Percentiles rank a stretch among this genome's conserved stretches.
Conservation (phyloP, 2,329 filamentous ascomycete species). For the Phaeosphaeriaceae sp. region DNA sequence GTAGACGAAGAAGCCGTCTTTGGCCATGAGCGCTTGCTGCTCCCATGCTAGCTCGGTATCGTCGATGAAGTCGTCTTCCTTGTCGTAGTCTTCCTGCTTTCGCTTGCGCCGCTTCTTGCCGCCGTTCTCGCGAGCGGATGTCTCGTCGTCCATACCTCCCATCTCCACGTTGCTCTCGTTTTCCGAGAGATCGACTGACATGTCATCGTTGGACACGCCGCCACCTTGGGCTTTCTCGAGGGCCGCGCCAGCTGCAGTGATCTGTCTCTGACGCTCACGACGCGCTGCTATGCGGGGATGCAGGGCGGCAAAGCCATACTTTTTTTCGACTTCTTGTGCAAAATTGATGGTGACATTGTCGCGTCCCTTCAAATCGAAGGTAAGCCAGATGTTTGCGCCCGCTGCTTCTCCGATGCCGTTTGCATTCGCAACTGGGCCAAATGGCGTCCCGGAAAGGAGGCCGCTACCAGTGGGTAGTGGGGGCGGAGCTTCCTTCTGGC, state of each 20-base stretch:
- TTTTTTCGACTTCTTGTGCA: slow-evolving; percentile 89
- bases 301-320: slow-evolving; percentile 92
- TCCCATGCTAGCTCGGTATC: slow-evolving; percentile 96
- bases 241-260: slow-evolving; percentile 86
- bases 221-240: slow-evolving; percentile 75
- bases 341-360: slow-evolving; percentile 96
- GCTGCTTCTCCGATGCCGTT: slow-evolving; percentile 52
- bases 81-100: slow-evolving; percentile 72
- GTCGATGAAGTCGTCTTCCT: slow-evolving; percentile 76
- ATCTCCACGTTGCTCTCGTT: slow-evolving; percentile 88
- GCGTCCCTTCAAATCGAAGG: slow-evolving; percentile 80
- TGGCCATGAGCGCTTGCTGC: slow-evolving; percentile 89
- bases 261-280: slow-evolving; percentile 83
- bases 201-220: slow-evolving; percentile 77
- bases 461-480: slow-evolving; percentile 70
- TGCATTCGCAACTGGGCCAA: slow-evolving; percentile 61
- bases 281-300: slow-evolving; percentile 91
- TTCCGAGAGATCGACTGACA: slow-evolving; percentile 77
- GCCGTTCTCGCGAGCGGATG: slow-evolving; percentile 54
- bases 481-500: slow-evolving; percentile 64
- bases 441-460: slow-evolving; percentile 68
- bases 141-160: slow-evolving; percentile 66
- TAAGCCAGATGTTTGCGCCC: slow-evolving; percentile 80
- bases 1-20: slow-evolving; percentile 98
- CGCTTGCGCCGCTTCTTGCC: slow-evolving; percentile 82